Conservation (phyloP, 371 early-diverging fungal genomes). For the Batkoa obscura region DNA sequence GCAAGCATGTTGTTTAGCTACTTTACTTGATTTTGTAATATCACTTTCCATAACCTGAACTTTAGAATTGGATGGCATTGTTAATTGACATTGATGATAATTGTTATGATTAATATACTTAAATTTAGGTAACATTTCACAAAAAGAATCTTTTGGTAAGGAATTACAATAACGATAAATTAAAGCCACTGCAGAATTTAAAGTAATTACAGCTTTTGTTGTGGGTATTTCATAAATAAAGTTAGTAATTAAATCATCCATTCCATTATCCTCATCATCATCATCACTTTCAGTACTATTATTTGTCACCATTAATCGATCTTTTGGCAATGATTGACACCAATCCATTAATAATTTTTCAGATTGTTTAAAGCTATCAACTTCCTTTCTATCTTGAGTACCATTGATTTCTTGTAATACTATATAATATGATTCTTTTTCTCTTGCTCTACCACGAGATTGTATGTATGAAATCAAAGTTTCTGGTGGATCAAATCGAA, state of each 20-base stretch:
- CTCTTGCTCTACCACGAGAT: slow-evolving; percentile 86
- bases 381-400: slow-evolving; percentile 13
- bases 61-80: slow-evolving; percentile 43
- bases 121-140: slow-evolving; percentile 24
- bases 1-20: slow-evolving; percentile 53
- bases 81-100: slow-evolving; percentile 25
- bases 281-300: too few relatives aligned
- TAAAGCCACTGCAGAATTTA: slow-evolving; percentile 32
- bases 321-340: slow-evolving; percentile 22
- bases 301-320: slow-evolving; percentile 13
- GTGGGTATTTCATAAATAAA: slow-evolving; percentile 20
- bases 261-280: not conserved
- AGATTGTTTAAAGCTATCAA: slow-evolving; percentile 17
- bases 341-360: slow-evolving; percentile 33
- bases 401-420: slow-evolving; percentile 41
- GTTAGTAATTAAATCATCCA: slow-evolving; percentile 8
- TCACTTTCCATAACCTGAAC: slow-evolving; percentile 32
- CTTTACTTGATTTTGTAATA: slow-evolving; percentile 24
- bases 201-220: slow-evolving; percentile 42
- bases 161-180: slow-evolving; percentile 40
- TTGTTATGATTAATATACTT: slow-evolving; percentile 12
- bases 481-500: slow-evolving; percentile 65
- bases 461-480: slow-evolving; percentile 68
- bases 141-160: slow-evolving; percentile 35
- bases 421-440: slow-evolving; percentile 46